These are phyloP conservation scores for Groenewaldozyma salmanticensis DNA, from an alignment of 805 yeast species.

Conservation along the genomic window DNA sequence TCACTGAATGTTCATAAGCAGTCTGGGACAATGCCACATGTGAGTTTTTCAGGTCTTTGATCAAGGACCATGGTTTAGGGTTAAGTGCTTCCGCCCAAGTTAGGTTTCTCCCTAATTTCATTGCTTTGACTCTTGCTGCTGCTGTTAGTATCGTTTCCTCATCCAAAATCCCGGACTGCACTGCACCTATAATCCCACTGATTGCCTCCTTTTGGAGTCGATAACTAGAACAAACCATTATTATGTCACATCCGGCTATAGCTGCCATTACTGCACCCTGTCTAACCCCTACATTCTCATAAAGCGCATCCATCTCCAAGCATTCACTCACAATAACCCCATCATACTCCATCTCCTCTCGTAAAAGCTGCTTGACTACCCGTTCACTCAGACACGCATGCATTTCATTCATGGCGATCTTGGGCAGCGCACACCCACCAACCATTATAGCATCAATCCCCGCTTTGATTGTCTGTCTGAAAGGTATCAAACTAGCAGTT, in stretches of 20 bases:
- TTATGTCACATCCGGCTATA: conserved; percentile 57
- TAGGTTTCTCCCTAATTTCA: conserved; percentile 35
- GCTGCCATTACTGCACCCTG: conserved; percentile 55
- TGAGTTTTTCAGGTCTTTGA: conserved; percentile 28
- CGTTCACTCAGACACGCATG: conserved; percentile 54
- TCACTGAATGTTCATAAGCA: conserved; percentile 44
- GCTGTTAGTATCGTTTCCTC: conserved; percentile 33
- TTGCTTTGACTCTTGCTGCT: conserved; percentile 33
- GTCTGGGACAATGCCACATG: conserved; percentile 36
- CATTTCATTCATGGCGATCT: conserved; percentile 48
- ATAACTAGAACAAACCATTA: conserved; percentile 50
- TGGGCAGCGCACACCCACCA: conserved; percentile 58
- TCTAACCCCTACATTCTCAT: conserved; percentile 55
- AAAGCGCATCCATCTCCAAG: conserved; percentile 52
- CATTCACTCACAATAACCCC: conserved; percentile 55
- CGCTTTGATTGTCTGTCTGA: conserved; percentile 36
- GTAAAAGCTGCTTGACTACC: conserved; percentile 39
- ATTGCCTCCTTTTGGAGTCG: conserved; percentile 48
- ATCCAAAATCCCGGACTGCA: conserved; percentile 27
- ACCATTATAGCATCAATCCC: conserved; percentile 47
- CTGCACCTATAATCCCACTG: conserved; percentile 31
- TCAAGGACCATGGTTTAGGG: conserved; percentile 22
- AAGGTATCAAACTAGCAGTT: conserved; percentile 42
- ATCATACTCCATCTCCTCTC: conserved; percentile 42
- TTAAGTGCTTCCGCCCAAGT: conserved; percentile 37